A percentile compares a stretch with the other conserved stretches of the same genome.
Conservation (phyloP, 768 basidiomycete species). For the Thelephora ganbajun region DNA sequence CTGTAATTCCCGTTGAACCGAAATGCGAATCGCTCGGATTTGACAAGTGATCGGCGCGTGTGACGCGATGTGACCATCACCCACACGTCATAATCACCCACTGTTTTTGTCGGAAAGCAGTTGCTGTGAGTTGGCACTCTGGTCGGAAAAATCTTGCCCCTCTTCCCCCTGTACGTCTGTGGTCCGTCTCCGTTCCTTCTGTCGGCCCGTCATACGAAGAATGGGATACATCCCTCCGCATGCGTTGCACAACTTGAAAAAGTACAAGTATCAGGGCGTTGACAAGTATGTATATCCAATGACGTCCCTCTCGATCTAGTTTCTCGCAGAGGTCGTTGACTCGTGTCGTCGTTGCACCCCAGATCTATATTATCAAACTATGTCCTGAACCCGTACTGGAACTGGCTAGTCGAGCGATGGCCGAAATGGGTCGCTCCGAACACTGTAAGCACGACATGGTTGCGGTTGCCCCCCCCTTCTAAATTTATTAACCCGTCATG, state of each 20-base stretch:
- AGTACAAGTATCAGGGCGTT: constrained; percentile 68
- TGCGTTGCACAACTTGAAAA: constrained; percentile 62
- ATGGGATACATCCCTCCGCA: constrained; percentile 56
- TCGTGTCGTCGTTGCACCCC: background rate
- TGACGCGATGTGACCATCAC: too few species aligned
- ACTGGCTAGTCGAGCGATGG: constrained; percentile 81
- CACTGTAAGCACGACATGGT: constrained; percentile 37
- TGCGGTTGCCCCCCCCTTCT: background rate
- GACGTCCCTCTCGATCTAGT: background rate
- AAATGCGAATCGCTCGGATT: too few species aligned
- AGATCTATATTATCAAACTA: constrained; percentile 70
- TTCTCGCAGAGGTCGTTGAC: background rate
- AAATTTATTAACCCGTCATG: constrained; percentile 1
- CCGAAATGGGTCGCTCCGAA: constrained; percentile 81
- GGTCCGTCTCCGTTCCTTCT: too few species aligned
- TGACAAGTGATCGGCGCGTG: too few species aligned
- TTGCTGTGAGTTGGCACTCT: too few species aligned
- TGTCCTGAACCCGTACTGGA: constrained; percentile 80
- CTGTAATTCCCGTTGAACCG: too few species aligned
- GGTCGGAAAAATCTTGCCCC: too few species aligned
- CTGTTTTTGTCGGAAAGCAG: too few species aligned
- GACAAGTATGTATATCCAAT: constrained; percentile 46
- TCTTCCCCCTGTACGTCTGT: too few species aligned
- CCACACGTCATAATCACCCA: too few species aligned
- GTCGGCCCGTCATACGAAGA: background rate